Conservation (phyloP, 2,329 filamentous ascomycete genomes). For the Pseudogymnoascus sp. region DNA sequence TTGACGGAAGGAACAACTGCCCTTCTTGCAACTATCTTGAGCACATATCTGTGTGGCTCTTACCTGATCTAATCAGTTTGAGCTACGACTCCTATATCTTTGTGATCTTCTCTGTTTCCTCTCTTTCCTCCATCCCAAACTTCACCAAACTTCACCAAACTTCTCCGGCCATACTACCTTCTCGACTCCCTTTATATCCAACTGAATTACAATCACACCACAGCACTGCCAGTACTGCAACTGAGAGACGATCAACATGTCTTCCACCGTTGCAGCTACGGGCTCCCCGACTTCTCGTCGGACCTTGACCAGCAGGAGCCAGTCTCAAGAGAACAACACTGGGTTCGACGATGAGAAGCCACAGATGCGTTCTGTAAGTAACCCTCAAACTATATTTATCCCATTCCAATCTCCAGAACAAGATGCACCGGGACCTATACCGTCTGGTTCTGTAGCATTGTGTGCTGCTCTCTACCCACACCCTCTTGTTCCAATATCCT, state of each 20-base stretch:
- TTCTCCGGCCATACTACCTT: constrained; percentile 20
- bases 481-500: not conserved
- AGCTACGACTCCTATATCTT: constrained; percentile 27
- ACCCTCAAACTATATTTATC: constrained; percentile 3
- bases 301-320: constrained; percentile 26
- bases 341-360: constrained; percentile 18
- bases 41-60: constrained; percentile 14
- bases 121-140: constrained; percentile 16
- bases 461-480: not conserved
- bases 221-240: not conserved
- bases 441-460: not conserved
- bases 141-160: constrained; percentile 12
- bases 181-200: constrained; percentile 26
- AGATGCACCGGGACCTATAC: not conserved
- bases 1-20: not conserved
- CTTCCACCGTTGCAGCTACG: constrained; percentile 30
- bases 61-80: constrained; percentile 21
- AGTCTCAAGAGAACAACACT: constrained; percentile 31
- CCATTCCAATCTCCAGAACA: not conserved
- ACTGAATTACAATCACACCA: not conserved
- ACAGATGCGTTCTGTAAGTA: constrained; percentile 27
- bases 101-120: constrained; percentile 19
- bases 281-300: constrained; percentile 36
- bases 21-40: constrained; percentile 2
- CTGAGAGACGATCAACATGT: constrained; percentile 29